Evolutionary conservation across 306 rosid genomes (phyloP).

Genomic region (Quercus suber): DNA sequence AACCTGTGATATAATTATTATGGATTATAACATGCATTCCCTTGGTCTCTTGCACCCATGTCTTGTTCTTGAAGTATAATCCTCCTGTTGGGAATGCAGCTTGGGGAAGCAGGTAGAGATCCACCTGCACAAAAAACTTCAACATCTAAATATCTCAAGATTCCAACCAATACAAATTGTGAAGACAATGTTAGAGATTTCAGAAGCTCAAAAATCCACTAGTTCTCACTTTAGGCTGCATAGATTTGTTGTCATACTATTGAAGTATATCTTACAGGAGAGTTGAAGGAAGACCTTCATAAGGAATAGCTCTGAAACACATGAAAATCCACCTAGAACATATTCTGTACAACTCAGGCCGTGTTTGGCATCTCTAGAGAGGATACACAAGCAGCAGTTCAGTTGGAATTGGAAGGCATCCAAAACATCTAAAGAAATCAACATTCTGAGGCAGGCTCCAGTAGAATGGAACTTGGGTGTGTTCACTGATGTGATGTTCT

Average conservation of each 20-base stretch:
- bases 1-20: constrained; percentile 83
- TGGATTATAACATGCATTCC: constrained; percentile 92
- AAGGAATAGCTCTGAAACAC: neutral
- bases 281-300: constrained; percentile 6
- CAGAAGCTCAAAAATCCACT: neutral
- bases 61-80: constrained; percentile 86
- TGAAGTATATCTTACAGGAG: constrained; percentile 2
- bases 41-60: constrained; percentile 87
- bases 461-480: neutral
- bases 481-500: neutral
- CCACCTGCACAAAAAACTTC: constrained; percentile 56
- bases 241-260: constrained; percentile 4
- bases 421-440: neutral
- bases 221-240: neutral
- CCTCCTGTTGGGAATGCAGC: constrained; percentile 94
- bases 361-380: too few species aligned
- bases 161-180: too few species aligned
- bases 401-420: neutral
- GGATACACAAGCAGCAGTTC: neutral
- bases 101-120: constrained; percentile 83
- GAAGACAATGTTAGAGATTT: neutral
- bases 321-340: neutral
- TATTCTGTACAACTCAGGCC: neutral
- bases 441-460: neutral
- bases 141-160: neutral